These are phyloP conservation scores for Aspergillus pseudotamarii DNA, from an alignment of 2,329 filamentous ascomycete genomes.

Conservation along the genomic window DNA sequence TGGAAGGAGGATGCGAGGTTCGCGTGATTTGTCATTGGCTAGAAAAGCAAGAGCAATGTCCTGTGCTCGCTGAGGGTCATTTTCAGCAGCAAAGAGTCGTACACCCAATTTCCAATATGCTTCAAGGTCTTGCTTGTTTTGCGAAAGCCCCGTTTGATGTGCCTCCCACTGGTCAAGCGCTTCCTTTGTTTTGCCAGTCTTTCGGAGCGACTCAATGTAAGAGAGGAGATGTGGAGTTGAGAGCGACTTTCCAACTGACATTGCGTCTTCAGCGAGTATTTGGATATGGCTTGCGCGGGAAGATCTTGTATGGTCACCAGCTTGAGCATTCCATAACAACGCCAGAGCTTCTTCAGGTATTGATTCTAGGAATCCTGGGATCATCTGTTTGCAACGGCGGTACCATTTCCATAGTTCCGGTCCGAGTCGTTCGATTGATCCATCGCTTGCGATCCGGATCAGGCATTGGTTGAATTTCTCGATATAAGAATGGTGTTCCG, in stretches of 20 bases:
- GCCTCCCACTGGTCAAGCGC: constrained; percentile 68
- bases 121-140: constrained; percentile 40
- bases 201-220: constrained; percentile 69
- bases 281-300: constrained; percentile 63
- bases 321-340: constrained; percentile 66
- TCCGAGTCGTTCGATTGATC: constrained; percentile 30
- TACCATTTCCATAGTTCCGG: constrained; percentile 55
- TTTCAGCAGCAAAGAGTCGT: constrained; percentile 52
- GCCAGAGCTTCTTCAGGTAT: constrained; percentile 66
- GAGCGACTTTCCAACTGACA: constrained; percentile 59
- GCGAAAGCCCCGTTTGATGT: constrained; percentile 56
- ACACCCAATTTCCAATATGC: constrained; percentile 54
- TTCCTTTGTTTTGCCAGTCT: constrained; percentile 61
- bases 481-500: constrained; percentile 42
- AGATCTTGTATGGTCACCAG: constrained; percentile 45
- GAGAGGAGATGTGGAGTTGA: constrained; percentile 63
- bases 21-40: constrained; percentile 46
- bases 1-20: constrained; percentile 55
- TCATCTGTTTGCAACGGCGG: constrained; percentile 50
- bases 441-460: constrained; percentile 31
- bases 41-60: constrained; percentile 50
- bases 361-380: constrained; percentile 52
- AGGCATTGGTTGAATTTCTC: constrained; percentile 45
- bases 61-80: constrained; percentile 52
- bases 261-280: constrained; percentile 67